Evolutionary conservation across 768 basidiomycete genomes (phyloP).

Genomic region (Russula emetica): DNA sequence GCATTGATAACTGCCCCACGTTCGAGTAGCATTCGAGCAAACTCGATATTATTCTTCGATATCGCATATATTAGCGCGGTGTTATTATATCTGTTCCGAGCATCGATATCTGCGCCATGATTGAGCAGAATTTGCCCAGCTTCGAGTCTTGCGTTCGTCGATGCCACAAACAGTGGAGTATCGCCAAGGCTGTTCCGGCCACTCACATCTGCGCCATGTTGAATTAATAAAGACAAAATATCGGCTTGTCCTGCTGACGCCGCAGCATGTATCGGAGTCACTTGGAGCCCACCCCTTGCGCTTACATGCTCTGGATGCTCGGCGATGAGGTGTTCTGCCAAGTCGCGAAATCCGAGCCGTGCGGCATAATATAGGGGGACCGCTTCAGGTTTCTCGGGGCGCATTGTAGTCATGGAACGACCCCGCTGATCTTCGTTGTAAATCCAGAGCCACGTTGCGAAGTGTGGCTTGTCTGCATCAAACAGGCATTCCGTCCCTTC

Average conservation of each 20-base stretch:
- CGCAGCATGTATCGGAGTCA: not conserved
- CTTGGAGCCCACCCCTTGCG: not conserved
- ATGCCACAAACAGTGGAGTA: not conserved
- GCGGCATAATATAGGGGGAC: conserved; percentile 1
- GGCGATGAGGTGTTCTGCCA: not conserved
- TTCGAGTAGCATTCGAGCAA: not conserved
- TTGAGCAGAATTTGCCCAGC: not conserved
- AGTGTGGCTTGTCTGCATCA: conserved; percentile 4
- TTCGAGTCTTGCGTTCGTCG: not conserved
- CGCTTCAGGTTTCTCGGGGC: not conserved
- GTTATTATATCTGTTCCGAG: too few species aligned
- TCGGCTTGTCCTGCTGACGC: not conserved
- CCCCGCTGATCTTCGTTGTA: not conserved
- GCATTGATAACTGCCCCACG: not conserved
- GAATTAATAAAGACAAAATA: not conserved
- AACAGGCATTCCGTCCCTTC: not conserved
- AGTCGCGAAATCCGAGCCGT: not conserved
- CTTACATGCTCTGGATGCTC: not conserved
- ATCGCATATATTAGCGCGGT: not conserved
- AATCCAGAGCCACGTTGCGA: conserved; percentile 1
- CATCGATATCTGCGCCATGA: not conserved
- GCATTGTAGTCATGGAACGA: not conserved
- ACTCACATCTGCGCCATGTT: not conserved
- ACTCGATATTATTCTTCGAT: rapidly evolving
- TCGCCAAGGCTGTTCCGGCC: too few species aligned